Percentiles rank a stretch among this genome's conserved stretches.
Conservation (phyloP, 2,329 filamentous ascomycete genomes). For the Fusarium sp. region DNA sequence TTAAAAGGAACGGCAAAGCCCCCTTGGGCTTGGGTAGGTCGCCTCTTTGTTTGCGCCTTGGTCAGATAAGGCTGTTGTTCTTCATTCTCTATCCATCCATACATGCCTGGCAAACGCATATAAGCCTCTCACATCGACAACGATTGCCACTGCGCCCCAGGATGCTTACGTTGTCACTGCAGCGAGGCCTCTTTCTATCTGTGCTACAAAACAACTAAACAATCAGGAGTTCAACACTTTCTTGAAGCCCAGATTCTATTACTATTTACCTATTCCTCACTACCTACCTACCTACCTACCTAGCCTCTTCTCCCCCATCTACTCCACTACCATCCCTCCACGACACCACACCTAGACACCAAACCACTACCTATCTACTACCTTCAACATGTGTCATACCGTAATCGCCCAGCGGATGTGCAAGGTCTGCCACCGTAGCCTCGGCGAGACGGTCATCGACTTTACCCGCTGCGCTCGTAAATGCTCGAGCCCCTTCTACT, state of each 20-base stretch:
- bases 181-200: constrained; percentile 31
- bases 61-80: constrained; percentile 27
- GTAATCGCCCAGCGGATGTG: constrained; percentile 45
- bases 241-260: constrained; percentile 10
- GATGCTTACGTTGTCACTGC: constrained; percentile 36
- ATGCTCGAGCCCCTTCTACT: constrained; percentile 45
- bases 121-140: constrained; percentile 30
- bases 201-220: constrained; percentile 33
- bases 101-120: constrained; percentile 30
- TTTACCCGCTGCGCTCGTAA: constrained; percentile 44
- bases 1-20: constrained; percentile 25
- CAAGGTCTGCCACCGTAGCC: constrained; percentile 39
- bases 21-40: constrained; percentile 5
- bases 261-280: not conserved
- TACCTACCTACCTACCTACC: not conserved
- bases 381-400: constrained; percentile 44
- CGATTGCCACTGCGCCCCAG: constrained; percentile 28
- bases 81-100: not conserved
- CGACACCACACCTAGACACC: not conserved
- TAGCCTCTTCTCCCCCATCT: not conserved
- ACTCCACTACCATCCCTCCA: not conserved
- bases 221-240: constrained; percentile 22
- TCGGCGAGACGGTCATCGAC: constrained; percentile 45
- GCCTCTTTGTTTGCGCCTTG: constrained; percentile 16
- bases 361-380: not conserved